phyloP scores from a whole-genome alignment of 768 basidiomycete genomes.

The Russula earlei region DNA sequence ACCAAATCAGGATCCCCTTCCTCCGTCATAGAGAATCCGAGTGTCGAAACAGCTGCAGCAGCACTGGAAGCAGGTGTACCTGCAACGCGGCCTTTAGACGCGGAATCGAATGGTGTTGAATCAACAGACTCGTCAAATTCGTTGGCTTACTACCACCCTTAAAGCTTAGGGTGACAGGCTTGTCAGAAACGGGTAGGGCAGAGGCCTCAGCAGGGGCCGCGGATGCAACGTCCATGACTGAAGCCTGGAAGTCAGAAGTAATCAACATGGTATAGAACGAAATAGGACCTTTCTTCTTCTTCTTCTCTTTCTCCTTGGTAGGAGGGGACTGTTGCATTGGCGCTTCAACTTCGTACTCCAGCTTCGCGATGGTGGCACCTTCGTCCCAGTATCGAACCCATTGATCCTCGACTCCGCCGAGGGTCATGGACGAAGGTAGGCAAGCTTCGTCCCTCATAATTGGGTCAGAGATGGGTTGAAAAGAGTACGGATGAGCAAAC shows the following conservation, averaged over 20 bases:
- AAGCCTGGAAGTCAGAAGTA: not conserved
- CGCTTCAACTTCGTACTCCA: conserved; percentile 74
- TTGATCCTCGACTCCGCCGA: conserved; percentile 63
- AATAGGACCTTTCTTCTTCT: conserved; percentile 45
- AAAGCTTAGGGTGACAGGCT: conserved; percentile 73
- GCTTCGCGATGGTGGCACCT: conserved; percentile 58
- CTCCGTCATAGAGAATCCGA: conserved; percentile 68
- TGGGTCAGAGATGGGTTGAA: conserved; percentile 70
- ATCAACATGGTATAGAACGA: not conserved
- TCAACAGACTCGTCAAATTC: conserved; percentile 19
- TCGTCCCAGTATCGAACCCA: conserved; percentile 95
- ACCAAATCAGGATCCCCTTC: conserved; percentile 32
- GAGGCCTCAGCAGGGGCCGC: conserved; percentile 41
- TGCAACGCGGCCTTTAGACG: not conserved
- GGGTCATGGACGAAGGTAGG: conserved; percentile 50
- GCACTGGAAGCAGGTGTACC: conserved; percentile 23
- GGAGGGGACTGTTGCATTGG: conserved; percentile 33
- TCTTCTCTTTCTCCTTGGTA: conserved; percentile 50
- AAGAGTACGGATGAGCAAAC: conserved; percentile 87
- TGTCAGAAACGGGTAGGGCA: conserved; percentile 61
- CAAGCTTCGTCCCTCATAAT: conserved; percentile 71
- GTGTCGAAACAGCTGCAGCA: conserved; percentile 35
- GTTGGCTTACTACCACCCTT: conserved; percentile 26
- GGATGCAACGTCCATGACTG: not conserved
- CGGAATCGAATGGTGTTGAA: conserved; percentile 1